Base-by-base conservation (phyloP, 2,329 filamentous ascomycete species). In the Bretziella fagacearum region DNA sequence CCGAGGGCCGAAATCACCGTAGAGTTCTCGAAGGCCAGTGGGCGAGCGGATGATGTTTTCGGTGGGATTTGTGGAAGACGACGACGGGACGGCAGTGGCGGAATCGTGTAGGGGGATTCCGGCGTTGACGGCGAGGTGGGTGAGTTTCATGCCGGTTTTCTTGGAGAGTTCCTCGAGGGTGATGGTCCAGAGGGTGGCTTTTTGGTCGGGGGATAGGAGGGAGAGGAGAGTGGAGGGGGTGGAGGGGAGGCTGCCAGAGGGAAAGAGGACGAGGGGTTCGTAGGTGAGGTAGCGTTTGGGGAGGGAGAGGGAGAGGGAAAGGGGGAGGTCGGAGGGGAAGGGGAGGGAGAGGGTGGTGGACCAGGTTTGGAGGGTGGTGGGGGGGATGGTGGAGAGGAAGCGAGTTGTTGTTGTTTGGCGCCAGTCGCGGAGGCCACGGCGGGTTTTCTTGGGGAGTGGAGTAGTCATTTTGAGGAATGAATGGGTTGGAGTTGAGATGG, bases 21-120 rank as follows among this genome's bases (percentile, higher is more conserved):
- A 65, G 0, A 95, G 64, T 17, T 80, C 78, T 2, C 70, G 68
- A 25, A 95, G 67, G 15, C 79, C 73, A 35, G 68, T 72, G 0
- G 89, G 89, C 42, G 77, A 78, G 37, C 87, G 75, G 49, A 93
- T 68, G 11, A 81, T 63, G 57, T 93, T 94, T 53, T 79, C 72
- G 15, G 56, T 54, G 11, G 20, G 17, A 25, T 25, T n/a, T 22
- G n/a, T 41, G 8, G 37, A 41, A 6, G 40, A 43, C 6, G 11
- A 15, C 0, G 26, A 43, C 8, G 40, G 40, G 3, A 59, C 51
- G 5, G 52, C 52, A 2, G 41, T 45, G 2, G 35, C 26, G 2
- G 2, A 10, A 4, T 20, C 40, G 3, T 46, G 40, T 5, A 63
- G 63, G 2, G 76, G 76, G 42, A 80, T 80, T 0, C 73, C 73